Evolutionary conservation across 257 asterid species (phyloP).

Genomic region (Cinchona pubescens): DNA sequence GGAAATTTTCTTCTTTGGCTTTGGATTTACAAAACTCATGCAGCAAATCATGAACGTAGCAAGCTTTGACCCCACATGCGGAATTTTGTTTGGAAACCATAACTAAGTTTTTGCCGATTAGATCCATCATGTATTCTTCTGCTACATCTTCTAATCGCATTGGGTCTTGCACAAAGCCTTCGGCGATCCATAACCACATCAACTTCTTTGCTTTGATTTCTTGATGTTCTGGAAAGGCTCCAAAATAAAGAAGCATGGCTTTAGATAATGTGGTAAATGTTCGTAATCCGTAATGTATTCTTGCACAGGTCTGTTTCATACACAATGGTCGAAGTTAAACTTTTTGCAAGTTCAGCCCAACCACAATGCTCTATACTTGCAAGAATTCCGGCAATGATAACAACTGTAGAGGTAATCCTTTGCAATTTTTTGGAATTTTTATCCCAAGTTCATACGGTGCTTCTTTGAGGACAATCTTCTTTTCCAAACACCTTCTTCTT

Average conservation of each 20-base stretch:
- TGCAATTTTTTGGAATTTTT: no score
- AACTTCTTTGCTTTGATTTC: background rate
- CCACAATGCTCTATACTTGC: no score
- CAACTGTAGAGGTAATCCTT: no score
- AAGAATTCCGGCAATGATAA: no score
- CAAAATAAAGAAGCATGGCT: constrained; percentile 13
- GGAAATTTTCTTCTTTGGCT: background rate
- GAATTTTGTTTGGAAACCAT: background rate
- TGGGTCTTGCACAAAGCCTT: background rate
- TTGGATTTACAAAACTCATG: background rate
- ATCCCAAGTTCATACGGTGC: no score
- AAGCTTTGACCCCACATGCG: background rate
- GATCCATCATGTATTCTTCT: no score
- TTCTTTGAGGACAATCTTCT: no score
- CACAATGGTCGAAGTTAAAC: background rate
- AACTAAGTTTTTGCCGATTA: background rate
- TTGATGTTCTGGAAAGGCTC: background rate
- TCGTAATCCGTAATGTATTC: constrained; percentile 2
- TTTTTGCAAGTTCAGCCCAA: background rate
- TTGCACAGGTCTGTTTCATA: background rate
- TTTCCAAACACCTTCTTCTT: background rate
- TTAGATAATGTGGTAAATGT: constrained; percentile 10
- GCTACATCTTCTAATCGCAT: background rate
- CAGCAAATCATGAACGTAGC: background rate
- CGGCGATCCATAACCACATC: constrained; percentile 8